Conservation (phyloP, 345 rosid genomes). For the Salix purpurea region DNA sequence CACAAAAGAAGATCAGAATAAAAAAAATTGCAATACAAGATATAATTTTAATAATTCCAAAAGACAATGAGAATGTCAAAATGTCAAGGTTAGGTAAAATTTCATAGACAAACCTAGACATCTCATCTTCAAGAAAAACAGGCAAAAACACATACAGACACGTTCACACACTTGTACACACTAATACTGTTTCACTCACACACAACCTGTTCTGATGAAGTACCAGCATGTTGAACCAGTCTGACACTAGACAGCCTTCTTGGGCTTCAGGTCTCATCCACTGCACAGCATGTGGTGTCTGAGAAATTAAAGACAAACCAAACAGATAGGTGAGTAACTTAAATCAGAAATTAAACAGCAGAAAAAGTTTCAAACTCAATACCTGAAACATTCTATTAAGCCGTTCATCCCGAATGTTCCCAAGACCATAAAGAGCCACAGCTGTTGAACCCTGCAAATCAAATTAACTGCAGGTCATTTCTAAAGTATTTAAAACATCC, state of each 20-base stretch:
- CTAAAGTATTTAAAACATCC: conserved; percentile 5
- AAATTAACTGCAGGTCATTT: conserved; percentile 10
- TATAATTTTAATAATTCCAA: neutral
- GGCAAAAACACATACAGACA: neutral
- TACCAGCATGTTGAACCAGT: conserved; percentile 96
- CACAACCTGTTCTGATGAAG: conserved; percentile 97
- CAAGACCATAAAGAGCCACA: conserved; percentile 96
- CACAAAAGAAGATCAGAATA: conserved; percentile 1
- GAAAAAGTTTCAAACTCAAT: neutral
- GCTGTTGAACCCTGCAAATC: conserved; percentile 75
- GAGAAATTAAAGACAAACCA: conserved; percentile 21
- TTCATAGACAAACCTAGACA: neutral
- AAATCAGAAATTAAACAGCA: conserved; percentile 11
- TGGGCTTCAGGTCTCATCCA: conserved; percentile 99
- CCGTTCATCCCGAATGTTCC: conserved; percentile 96
- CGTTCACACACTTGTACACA: neutral
- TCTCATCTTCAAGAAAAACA: neutral
- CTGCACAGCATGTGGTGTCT: conserved; percentile 98
- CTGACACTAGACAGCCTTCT: conserved; percentile 72
- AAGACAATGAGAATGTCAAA: neutral
- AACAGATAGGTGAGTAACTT: conserved; percentile 12
- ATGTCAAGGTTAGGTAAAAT: neutral
- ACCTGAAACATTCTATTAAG: conserved; percentile 99
- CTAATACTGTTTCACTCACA: neutral
- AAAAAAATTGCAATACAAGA: neutral